Conservation (phyloP, 2,329 filamentous ascomycete genomes). For the Trichoderma harzianum region DNA sequence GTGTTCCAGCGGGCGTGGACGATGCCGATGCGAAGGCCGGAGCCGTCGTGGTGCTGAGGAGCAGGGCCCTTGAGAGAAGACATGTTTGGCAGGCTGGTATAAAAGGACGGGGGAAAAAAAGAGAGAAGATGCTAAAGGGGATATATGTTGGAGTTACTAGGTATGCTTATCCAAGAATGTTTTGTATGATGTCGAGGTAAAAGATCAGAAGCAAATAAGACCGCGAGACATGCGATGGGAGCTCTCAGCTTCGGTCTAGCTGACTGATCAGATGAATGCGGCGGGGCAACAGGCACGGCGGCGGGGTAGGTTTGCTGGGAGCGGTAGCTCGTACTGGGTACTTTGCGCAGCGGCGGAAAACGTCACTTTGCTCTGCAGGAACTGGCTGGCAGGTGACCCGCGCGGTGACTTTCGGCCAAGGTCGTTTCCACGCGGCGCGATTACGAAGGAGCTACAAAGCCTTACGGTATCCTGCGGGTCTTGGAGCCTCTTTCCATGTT, state of each 20-base stretch:
- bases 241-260: not conserved
- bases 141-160: not conserved
- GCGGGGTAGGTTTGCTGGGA: not conserved
- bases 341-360: slow-evolving; percentile 4
- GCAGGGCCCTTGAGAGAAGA: slow-evolving; percentile 54
- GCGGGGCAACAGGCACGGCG: not conserved
- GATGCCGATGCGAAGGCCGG: slow-evolving; percentile 82
- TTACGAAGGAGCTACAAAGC: slow-evolving; percentile 9
- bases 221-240: not conserved
- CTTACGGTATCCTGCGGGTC: not conserved
- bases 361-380: slow-evolving; percentile 14
- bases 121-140: not conserved
- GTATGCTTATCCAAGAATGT: not conserved
- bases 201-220: not conserved
- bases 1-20: slow-evolving; percentile 95
- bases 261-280: not conserved
- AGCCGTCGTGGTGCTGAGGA: slow-evolving; percentile 61
- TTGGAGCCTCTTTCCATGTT: not conserved
- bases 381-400: slow-evolving; percentile 10
- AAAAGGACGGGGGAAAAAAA: not conserved
- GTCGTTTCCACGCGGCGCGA: not conserved
- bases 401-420: not conserved
- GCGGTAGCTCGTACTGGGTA: not conserved
- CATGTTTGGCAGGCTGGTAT: not conserved
- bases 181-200: not conserved